phyloP scores from a whole-genome alignment of 2,329 filamentous ascomycete genomes.

The Aspergillus flavus region DNA sequence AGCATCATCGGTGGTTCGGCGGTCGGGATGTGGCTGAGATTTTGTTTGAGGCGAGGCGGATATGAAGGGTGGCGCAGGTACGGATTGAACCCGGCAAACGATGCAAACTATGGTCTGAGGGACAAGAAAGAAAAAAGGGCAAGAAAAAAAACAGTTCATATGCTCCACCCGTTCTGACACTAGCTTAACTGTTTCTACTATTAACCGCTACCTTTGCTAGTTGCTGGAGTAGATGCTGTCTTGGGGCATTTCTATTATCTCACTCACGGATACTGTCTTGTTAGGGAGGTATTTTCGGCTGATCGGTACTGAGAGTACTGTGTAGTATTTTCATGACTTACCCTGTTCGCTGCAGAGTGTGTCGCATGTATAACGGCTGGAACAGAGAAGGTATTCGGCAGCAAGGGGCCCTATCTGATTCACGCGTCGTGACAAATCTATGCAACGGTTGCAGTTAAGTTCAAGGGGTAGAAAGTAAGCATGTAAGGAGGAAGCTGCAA shows the following conservation, averaged over 20 bases:
- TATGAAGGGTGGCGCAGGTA: neutral
- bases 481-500: neutral
- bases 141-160: neutral
- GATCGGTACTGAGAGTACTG: neutral
- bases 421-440: neutral
- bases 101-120: neutral
- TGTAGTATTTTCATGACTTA: neutral
- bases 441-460: neutral
- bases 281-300: neutral
- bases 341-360: neutral
- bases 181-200: constrained; percentile 1
- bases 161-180: constrained; percentile 6
- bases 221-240: neutral
- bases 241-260: neutral
- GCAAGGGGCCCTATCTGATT: neutral
- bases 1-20: constrained; percentile 1
- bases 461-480: neutral
- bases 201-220: neutral
- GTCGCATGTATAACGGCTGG: neutral
- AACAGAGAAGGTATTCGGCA: neutral
- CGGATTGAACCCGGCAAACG: neutral
- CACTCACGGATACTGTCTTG: neutral
- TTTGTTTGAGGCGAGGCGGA: neutral
- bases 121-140: neutral
- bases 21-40: neutral